Evolutionary conservation across 176 grass and related monocot species (phyloP), one percentile per base, ranked within the genome.

Genomic region (Cenchrus purpureus): DNA sequence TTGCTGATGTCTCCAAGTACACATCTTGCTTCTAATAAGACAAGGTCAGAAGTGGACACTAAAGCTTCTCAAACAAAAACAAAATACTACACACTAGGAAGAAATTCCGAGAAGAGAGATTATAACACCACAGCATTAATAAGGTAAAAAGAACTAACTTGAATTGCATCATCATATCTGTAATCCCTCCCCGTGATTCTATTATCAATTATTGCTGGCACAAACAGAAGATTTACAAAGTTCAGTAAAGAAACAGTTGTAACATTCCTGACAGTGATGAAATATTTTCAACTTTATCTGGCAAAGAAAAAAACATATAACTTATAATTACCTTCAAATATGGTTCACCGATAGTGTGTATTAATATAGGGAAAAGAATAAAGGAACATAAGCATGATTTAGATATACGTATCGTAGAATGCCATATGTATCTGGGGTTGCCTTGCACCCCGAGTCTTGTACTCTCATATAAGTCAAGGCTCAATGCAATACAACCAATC

Each of bases 171-270:
- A 78, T 88, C 83, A 46, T 88, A 92, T 90, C 76, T 90, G 84
- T 92, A 92, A 89, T 95, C 93, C 88, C 43, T 92, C 83, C 93
- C 90, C 0, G 71, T 80, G 83, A 95, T 83, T 92, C 88, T 95
- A 86, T 88, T 88, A 86, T 95, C 93, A 79, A 90, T 65, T 49
- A 95, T 95, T 63, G 85, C 90, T 92, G 90, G 68, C 60, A 92
- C 62, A 88, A 77, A 80, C 77, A 90, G 88, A 88, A 87, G 73
- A 51, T 66, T 74, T 72, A 78, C 50, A 72, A 28, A 67, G 68
- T 71, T 90, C 53, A 88, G 88, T 77, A 54, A 73, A 59, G 78
- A 84, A 78, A 25, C 48, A 45, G 71, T 54, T 72, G 78, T 31
- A 81, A 81, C 66, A 75, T 44, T 79, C 54, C 63, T 29, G 56